Evolutionary conservation across 179 eudicot species (phyloP).

Genomic region (Actinidia polygama): DNA sequence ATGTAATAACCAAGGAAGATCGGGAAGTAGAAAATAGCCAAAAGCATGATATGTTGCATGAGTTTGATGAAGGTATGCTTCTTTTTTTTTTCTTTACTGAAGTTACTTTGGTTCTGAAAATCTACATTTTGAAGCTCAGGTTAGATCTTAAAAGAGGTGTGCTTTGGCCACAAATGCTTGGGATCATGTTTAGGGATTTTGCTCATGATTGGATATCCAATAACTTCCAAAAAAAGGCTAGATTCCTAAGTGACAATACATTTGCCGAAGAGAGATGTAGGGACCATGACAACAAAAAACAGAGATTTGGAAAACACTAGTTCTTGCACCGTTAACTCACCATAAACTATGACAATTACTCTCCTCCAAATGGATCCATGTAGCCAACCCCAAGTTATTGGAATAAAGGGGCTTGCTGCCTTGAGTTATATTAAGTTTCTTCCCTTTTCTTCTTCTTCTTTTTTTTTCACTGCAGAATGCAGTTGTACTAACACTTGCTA

Average conservation of each 20-base stretch:
- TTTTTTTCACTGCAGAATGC: no score
- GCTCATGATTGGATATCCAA: neutral
- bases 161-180: neutral
- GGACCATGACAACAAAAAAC: neutral
- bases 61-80: conserved; percentile 42
- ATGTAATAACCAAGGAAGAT: conserved; percentile 77
- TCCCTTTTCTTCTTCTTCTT: no score
- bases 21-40: conserved; percentile 33
- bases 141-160: neutral
- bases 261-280: no score
- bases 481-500: no score
- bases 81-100: neutral
- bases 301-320: neutral
- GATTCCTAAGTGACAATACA: neutral
- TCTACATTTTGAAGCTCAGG: conserved; percentile 2
- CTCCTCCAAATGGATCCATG: neutral
- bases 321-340: neutral
- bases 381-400: no score
- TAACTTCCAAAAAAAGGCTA: neutral
- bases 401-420: no score
- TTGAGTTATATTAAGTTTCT: no score
- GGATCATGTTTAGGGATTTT: neutral
- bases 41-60: conserved; percentile 25
- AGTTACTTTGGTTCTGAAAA: neutral
- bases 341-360: neutral